phyloP scores from a whole-genome alignment of 345 rosid species.

The Boechera divaricarpa region DNA sequence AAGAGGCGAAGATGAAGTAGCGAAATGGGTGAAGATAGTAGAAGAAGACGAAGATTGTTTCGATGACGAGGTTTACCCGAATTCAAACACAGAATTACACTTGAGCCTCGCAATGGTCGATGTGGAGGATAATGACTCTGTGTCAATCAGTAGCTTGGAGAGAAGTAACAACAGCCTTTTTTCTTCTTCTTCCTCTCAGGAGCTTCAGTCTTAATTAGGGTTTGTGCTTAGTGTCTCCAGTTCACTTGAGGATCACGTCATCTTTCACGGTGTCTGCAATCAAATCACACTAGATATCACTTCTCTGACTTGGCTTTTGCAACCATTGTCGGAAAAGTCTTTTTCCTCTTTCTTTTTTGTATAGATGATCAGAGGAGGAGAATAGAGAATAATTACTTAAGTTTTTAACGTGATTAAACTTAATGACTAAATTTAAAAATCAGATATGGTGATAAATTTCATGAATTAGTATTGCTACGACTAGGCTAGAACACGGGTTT shows the following conservation, averaged over 20 bases:
- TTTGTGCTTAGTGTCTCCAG: constrained; percentile 13
- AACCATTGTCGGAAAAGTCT: constrained; percentile 19
- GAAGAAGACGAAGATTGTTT: constrained; percentile 52
- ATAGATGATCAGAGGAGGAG: not conserved
- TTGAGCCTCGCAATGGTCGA: constrained; percentile 76
- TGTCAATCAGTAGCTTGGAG: constrained; percentile 70
- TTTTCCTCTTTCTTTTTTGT: not conserved
- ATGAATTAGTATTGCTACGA: not conserved
- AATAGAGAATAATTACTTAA: not conserved
- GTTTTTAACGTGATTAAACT: not conserved
- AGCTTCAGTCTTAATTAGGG: constrained; percentile 55
- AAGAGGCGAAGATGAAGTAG: constrained; percentile 54
- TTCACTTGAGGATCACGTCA: constrained; percentile 21
- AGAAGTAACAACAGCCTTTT: constrained; percentile 51
- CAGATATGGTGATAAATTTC: not conserved
- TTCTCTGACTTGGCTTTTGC: constrained; percentile 32
- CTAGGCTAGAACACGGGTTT: not conserved
- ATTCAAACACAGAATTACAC: constrained; percentile 64
- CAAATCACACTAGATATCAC: constrained; percentile 11
- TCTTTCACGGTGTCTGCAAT: not conserved
- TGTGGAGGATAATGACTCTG: constrained; percentile 59
- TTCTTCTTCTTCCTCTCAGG: constrained; percentile 58
- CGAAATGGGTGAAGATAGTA: constrained; percentile 43
- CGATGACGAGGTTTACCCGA: constrained; percentile 88
- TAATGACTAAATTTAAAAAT: not conserved